Conservation (phyloP, 768 basidiomycete species). For the Mycena epipterygia region DNA sequence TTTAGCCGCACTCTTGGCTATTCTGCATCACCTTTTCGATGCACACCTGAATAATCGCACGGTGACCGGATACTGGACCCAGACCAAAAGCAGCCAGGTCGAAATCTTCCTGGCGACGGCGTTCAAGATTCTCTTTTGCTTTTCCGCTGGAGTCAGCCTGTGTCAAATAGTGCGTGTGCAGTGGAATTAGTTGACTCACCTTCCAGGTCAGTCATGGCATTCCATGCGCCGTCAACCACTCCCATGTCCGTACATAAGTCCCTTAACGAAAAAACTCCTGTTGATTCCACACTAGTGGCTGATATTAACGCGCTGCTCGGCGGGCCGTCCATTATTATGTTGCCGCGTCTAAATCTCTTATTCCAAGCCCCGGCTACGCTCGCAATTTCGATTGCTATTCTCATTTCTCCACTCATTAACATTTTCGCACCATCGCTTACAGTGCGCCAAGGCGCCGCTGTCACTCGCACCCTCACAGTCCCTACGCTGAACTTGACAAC, state of each 20-base stretch:
- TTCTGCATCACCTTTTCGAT: conserved; percentile 14
- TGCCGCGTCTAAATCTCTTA: neutral
- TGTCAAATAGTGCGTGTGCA: neutral
- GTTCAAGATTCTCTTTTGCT: conserved; percentile 9
- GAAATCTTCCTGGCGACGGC: conserved; percentile 8
- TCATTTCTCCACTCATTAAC: conserved; percentile 13
- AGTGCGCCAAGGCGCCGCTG: neutral
- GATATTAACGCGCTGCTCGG: conserved; percentile 5
- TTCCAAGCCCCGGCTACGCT: neutral
- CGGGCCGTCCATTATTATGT: neutral
- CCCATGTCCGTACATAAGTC: neutral
- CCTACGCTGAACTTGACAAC: conserved; percentile 23
- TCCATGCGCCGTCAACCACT: conserved; percentile 15
- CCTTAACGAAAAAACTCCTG: neutral
- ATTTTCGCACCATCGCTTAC: conserved; percentile 27
- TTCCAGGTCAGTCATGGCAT: conserved; percentile 3
- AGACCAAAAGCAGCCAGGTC: conserved; percentile 3
- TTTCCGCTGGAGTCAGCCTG: conserved; percentile 10
- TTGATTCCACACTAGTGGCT: no score
- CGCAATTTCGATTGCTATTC: neutral
- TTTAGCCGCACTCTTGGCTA: neutral
- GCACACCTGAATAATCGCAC: neutral
- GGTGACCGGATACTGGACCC: conserved; percentile 8
- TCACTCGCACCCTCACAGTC: neutral
- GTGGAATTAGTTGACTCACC: neutral